These are phyloP conservation scores for Catharanthus roseus DNA, from an alignment of 257 asterid genomes.

Conservation along the genomic window DNA sequence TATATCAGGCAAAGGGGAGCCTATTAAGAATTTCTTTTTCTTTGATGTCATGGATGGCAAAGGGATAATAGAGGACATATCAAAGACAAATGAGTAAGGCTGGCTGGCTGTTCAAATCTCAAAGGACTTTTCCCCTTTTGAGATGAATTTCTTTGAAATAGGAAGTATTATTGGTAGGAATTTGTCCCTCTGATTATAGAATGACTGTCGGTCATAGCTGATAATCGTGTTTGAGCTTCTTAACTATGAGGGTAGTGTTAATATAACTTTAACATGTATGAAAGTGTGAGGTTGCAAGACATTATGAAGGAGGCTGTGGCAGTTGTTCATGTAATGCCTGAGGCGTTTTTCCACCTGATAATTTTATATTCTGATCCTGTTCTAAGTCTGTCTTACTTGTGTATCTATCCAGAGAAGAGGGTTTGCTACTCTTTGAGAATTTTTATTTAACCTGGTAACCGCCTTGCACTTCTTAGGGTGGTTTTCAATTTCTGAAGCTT, in stretches of 20 bases:
- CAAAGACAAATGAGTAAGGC: conserved; percentile 24
- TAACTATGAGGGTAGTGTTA: neutral
- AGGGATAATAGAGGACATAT: conserved; percentile 76
- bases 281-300: too few relatives aligned
- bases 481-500: too few relatives aligned
- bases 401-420: too few relatives aligned
- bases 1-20: conserved; percentile 94
- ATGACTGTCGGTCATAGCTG: neutral
- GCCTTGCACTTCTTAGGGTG: too few relatives aligned
- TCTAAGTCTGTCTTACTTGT: too few relatives aligned
- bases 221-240: neutral
- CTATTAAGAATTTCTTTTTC: conserved; percentile 86
- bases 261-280: neutral
- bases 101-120: neutral
- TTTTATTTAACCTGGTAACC: too few relatives aligned
- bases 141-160: neutral
- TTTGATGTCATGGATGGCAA: conserved; percentile 81
- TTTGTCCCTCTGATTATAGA: neutral
- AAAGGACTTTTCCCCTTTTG: neutral
- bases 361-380: too few relatives aligned
- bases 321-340: too few relatives aligned
- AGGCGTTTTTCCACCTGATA: too few relatives aligned
- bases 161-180: neutral
- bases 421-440: too few relatives aligned
- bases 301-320: too few relatives aligned